phyloP scores from a whole-genome alignment of 495 filamentous ascomycete genomes.

The Xylaria curta region DNA sequence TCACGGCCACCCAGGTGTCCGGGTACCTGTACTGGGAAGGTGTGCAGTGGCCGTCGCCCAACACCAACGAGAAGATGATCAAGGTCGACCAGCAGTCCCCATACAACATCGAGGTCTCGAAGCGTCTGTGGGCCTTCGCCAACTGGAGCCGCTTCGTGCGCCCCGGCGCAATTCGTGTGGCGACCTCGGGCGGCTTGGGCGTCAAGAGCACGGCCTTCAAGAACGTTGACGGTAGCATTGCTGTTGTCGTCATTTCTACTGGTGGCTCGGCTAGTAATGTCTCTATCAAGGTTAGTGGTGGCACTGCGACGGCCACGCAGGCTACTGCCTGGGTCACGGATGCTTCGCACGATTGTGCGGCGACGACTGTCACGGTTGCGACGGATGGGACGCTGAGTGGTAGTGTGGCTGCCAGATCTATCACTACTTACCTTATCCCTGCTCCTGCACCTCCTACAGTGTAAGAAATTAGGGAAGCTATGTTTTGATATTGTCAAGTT shows the following conservation, averaged over 20 bases:
- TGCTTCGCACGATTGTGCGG: slow-evolving; percentile 42
- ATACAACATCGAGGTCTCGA: slow-evolving; percentile 48
- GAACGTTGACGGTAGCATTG: slow-evolving; percentile 57
- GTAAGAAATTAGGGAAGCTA: slow-evolving; percentile 7
- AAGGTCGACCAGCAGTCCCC: slow-evolving; percentile 48
- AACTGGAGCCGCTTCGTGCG: slow-evolving; percentile 57
- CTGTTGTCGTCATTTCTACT: slow-evolving; percentile 56
- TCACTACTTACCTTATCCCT: slow-evolving; percentile 46
- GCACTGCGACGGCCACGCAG: slow-evolving; percentile 17
- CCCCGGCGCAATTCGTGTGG: slow-evolving; percentile 54
- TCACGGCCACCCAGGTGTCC: slow-evolving; percentile 52
- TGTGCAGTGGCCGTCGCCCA: slow-evolving; percentile 54
- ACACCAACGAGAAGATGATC: slow-evolving; percentile 56
- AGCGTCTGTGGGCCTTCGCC: slow-evolving; percentile 62
- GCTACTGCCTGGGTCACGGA: slow-evolving; percentile 50
- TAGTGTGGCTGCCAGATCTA: slow-evolving; percentile 44
- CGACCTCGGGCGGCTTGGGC: slow-evolving; percentile 38
- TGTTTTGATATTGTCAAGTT: neutral
- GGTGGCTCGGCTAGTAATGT: slow-evolving; percentile 40
- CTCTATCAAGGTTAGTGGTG: slow-evolving; percentile 38
- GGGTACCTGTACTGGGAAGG: slow-evolving; percentile 64
- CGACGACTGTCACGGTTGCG: slow-evolving; percentile 36
- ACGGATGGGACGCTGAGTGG: slow-evolving; percentile 42
- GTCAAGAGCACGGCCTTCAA: slow-evolving; percentile 56
- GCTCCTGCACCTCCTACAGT: slow-evolving; percentile 23